Base-by-base conservation (phyloP, 352 stramenopile species). In the Phytopythium montanum region DNA sequence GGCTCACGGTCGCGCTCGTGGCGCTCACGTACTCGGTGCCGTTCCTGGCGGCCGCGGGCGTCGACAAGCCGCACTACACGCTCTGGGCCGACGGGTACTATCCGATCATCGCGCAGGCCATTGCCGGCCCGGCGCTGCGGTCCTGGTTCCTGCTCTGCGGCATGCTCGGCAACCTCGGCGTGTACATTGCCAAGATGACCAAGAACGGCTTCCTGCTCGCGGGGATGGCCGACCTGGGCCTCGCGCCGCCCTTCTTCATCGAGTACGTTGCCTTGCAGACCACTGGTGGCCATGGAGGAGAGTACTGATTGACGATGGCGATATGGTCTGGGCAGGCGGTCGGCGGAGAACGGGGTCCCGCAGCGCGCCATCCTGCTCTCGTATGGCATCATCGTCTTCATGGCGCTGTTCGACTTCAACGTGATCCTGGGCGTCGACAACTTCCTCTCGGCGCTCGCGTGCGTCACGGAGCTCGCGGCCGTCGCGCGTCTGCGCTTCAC, bases 131-230 rank as follows among this genome's bases (percentile, higher is more conserved):
- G 38, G 88, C 79, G 76, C 76, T 94, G n/a, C 83, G 76, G 21
- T 61, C 89, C 5, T 92, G 83, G 83, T 65, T 96, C 26, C 49
- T 96, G 18, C 71, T 94, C 21, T 89, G 75, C 21, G 85, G 79
- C 13, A 72, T 94, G 28, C 82, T 91, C 51, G 83, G 83, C 0
- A 94, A 94, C 53, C 66, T 91, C 26, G 85, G 85, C 19, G 72
- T 94, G 19, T 93, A 93, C 65, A 77, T 90, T 18, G 85, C 85
- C 36, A 81, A 94, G 52, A 90, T 94, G 74, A 76, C 81, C 41
- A 91, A 94, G 60, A 81, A 94, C 61, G 80, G 75, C 16, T 94
- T 90, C 39, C 81, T 92, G 54, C 68, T 94, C 26, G 82, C 80
- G 33, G 85, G 85, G 9, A 94, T 94, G 85, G 81, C 85, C 5